Evolutionary conservation across 306 rosid genomes (phyloP), one percentile per base, ranked within the genome.

Genomic region (Vigna reflexopilosa): DNA sequence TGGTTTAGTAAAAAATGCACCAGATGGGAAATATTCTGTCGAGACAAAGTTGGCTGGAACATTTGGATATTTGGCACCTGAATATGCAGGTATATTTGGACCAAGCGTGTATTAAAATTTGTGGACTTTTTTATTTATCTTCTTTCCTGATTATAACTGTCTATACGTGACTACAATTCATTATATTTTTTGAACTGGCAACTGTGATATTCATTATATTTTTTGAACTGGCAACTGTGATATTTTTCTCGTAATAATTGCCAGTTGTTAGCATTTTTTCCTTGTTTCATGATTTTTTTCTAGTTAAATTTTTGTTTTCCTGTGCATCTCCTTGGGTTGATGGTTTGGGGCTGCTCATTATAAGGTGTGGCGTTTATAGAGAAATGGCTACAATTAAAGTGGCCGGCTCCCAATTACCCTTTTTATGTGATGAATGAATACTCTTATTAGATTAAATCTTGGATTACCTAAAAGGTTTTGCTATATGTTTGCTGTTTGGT

Each of bases 31-130:
- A 78, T 89, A 90, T 75, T 92, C 96, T 7, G 93, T 92, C 1
- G 96, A 90, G 88, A 92, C 97, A 14, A 83, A 93, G 13, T 76
- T 92, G 83, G 97, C 97, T 0, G 97, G 97, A 80, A 92, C 97
- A 14, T 92, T 92, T 15, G 97, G 97, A 28, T 92, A 92, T 86
- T 88, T 92, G 32, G 97, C 97, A 47, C 97, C 97, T 73, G 97
- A 92, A 81, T 92, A 92, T 80, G 97, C 97, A 61, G 96, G 97
- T 92, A 87, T 52, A 15, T 3, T 10, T 24, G 71, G 81, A 63
- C 75, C 47, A 52, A 30, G 22, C 8, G 1, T 40, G 11, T 40
- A 47, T 57, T 67, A 20, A 6, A 36, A 62, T 34, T 73, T 22
- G 1, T n/a, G 13, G 14, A 13, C 44, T 13, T 80, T 10, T 34